These are phyloP conservation scores for Phlyctochytrium planicorne DNA, from an alignment of 192 early-diverging fungal species.

Conservation along the genomic window DNA sequence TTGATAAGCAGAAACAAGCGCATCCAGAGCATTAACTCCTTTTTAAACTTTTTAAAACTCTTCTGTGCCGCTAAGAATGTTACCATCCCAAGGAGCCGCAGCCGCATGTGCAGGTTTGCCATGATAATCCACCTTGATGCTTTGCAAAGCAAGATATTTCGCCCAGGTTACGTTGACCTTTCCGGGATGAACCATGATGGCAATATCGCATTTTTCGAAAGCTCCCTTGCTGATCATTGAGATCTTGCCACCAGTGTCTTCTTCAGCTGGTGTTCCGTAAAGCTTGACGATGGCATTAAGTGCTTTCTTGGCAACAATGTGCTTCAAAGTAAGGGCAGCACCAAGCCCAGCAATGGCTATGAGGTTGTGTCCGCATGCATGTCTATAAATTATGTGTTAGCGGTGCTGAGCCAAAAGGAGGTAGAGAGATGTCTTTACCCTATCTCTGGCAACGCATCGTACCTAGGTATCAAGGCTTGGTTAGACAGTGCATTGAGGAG, in stretches of 20 bases:
- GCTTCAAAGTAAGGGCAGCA: slow-evolving; percentile 51
- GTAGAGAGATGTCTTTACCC: slow-evolving; percentile 51
- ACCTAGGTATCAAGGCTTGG: too few species aligned
- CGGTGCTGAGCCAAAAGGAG: too few species aligned
- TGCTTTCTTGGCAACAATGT: slow-evolving; percentile 37
- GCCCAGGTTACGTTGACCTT: slow-evolving; percentile 29
- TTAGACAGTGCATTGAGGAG: too few species aligned
- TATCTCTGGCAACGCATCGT: slow-evolving; percentile 64
- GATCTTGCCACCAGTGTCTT: slow-evolving; percentile 66
- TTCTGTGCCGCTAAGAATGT: too few species aligned
- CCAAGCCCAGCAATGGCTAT: slow-evolving; percentile 71
- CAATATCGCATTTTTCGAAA: slow-evolving; percentile 68
- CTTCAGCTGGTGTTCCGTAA: slow-evolving; percentile 76
- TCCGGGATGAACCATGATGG: slow-evolving; percentile 82
- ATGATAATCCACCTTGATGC: slow-evolving; percentile 20
- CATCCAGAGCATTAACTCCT: slow-evolving; percentile 77
- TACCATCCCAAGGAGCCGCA: slow-evolving; percentile 11
- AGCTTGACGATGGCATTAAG: slow-evolving; percentile 62
- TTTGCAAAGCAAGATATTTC: slow-evolving; percentile 28
- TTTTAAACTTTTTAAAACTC: slow-evolving; percentile 24
- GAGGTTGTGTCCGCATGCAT: slow-evolving; percentile 58
- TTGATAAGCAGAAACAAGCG: slow-evolving; percentile 63
- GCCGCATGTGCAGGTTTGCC: slow-evolving; percentile 44
- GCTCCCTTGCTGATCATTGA: slow-evolving; percentile 63
- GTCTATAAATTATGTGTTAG: too few species aligned